These are phyloP conservation scores for Ephemerocybe angulata DNA, from an alignment of 768 basidiomycete species.

Conservation along the genomic window DNA sequence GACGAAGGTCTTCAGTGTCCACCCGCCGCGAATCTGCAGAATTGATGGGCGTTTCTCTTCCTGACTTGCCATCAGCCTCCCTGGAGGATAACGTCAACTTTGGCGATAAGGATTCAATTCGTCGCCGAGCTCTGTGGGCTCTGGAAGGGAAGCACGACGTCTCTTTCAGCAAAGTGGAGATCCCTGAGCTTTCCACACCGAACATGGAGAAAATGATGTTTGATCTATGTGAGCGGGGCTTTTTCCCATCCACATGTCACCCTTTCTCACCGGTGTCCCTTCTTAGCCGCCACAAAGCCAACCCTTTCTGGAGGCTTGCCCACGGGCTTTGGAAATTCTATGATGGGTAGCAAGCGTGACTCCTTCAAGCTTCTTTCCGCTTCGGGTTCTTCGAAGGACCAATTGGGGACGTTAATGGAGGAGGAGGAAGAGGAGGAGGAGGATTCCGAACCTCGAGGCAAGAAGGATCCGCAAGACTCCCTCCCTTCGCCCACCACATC, in stretches of 20 bases:
- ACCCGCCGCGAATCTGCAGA: slow-evolving; percentile 89
- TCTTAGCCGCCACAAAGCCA: slow-evolving; percentile 56
- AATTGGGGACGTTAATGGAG: slow-evolving; percentile 74
- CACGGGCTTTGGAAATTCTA: slow-evolving; percentile 37
- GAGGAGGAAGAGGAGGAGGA: slow-evolving; percentile 89
- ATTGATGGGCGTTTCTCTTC: slow-evolving; percentile 78
- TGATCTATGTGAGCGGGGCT: slow-evolving; percentile 58
- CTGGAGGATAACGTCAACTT: slow-evolving; percentile 67
- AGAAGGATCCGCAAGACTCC: slow-evolving; percentile 16
- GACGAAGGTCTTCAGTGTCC: slow-evolving; percentile 82
- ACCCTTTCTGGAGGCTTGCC: slow-evolving; percentile 51
- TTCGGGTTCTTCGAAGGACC: slow-evolving; percentile 67
- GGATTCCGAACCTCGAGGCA: slow-evolving; percentile 27
- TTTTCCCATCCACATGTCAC: slow-evolving; percentile 7
- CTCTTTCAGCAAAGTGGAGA: slow-evolving; percentile 73
- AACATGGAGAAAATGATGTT: slow-evolving; percentile 53
- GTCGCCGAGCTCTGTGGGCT: slow-evolving; percentile 79
- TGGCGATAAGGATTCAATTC: slow-evolving; percentile 73
- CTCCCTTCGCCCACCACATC: slow-evolving; percentile 26
- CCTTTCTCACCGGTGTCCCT: slow-evolving; percentile 8
- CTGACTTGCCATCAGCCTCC: slow-evolving; percentile 57
- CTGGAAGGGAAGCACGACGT: slow-evolving; percentile 80
- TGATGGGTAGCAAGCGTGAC: slow-evolving; percentile 66
- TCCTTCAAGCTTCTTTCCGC: slow-evolving; percentile 70
- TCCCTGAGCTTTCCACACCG: slow-evolving; percentile 69